Conservation (phyloP, 495 filamentous ascomycete species). For the Neurospora pannonica region DNA sequence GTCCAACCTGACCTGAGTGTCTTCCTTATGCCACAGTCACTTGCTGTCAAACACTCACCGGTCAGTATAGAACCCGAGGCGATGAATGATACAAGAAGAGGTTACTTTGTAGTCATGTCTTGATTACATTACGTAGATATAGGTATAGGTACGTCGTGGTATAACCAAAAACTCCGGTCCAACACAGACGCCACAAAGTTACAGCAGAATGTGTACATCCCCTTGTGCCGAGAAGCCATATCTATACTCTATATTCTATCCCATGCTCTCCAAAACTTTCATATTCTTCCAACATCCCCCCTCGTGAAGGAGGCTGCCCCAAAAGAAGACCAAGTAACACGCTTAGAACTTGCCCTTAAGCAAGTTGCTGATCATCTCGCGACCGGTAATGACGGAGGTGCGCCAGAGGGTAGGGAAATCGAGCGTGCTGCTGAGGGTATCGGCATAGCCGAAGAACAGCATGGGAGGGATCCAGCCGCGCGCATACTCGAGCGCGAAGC, state of each 20-base stretch:
- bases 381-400: slow-evolving; percentile 57
- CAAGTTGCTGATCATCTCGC: slow-evolving; percentile 66
- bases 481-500: slow-evolving; percentile 83
- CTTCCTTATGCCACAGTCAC: neutral
- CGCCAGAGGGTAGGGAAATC: slow-evolving; percentile 73
- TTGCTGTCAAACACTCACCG: neutral
- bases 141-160: neutral
- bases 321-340: neutral
- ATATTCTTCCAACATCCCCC: neutral
- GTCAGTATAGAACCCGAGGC: neutral
- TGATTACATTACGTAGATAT: neutral
- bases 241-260: neutral
- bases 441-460: slow-evolving; percentile 79
- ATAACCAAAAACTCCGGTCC: neutral
- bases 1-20: neutral
- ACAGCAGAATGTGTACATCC: neutral
- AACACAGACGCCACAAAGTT: neutral
- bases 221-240: neutral
- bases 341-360: slow-evolving; percentile 59
- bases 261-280: neutral
- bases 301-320: no score
- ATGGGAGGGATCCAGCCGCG: slow-evolving; percentile 86
- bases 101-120: neutral
- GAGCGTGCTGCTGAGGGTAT: slow-evolving; percentile 64
- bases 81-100: neutral